These are phyloP conservation scores for Cercospora sesami DNA, from an alignment of 2,329 filamentous ascomycete genomes.

Conservation along the genomic window DNA sequence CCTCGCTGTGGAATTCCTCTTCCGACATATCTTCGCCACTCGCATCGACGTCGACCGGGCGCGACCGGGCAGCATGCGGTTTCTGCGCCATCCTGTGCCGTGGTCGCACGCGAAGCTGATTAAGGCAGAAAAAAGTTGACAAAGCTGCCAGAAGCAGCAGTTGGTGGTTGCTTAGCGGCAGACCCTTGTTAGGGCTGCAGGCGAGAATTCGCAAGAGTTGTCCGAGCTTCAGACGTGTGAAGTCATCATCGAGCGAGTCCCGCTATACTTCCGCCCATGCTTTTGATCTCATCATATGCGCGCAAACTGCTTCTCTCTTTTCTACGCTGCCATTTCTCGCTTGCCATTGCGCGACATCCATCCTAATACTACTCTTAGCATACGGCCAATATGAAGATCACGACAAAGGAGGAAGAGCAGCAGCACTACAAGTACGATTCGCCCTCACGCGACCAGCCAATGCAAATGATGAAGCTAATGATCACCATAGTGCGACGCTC, in stretches of 20 bases:
- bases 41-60: slow-evolving; percentile 13
- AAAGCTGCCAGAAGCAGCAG: background rate
- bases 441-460: slow-evolving; percentile 11
- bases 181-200: background rate
- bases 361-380: background rate
- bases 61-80: slow-evolving; percentile 25
- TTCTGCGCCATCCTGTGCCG: slow-evolving; percentile 1
- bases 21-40: slow-evolving; percentile 16
- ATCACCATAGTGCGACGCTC: slow-evolving; percentile 61
- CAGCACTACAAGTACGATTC: slow-evolving; percentile 71
- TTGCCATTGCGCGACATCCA: background rate
- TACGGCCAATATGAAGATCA: slow-evolving; percentile 75
- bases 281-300: slow-evolving; percentile 3
- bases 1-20: slow-evolving; percentile 28
- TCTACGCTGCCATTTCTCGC: background rate
- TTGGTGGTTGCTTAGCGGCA: background rate
- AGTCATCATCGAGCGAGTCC: slow-evolving; percentile 2
- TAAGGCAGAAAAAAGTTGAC: background rate
- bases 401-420: slow-evolving; percentile 88
- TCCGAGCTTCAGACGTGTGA: slow-evolving; percentile 3
- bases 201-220: background rate
- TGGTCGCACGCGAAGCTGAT: background rate
- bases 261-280: slow-evolving; percentile 15
- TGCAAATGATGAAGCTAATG: slow-evolving; percentile 15
- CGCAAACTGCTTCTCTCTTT: background rate